A percentile compares a stretch with the other conserved stretches of the same genome.
Evolutionary conservation across 345 rosid species (phyloP).

Genomic region (Dovyalis caffra): DNA sequence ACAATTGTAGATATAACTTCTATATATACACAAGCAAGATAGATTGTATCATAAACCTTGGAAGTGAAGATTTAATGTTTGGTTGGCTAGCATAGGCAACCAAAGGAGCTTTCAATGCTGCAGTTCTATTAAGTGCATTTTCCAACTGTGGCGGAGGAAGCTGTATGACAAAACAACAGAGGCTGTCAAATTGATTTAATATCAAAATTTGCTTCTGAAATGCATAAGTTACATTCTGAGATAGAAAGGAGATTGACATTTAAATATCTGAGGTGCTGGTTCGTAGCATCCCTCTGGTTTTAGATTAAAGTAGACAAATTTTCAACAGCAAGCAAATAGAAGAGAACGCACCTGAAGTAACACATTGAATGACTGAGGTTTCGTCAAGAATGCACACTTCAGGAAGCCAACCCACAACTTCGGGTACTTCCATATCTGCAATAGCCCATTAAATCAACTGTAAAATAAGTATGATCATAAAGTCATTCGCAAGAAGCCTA

Average conservation of each 20-base stretch:
- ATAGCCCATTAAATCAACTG: constrained; percentile 18
- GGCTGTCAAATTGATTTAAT: constrained; percentile 4
- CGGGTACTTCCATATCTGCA: constrained; percentile 96
- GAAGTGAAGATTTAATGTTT: constrained; percentile 68
- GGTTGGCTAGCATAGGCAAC: constrained; percentile 84
- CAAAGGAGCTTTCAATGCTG: constrained; percentile 73
- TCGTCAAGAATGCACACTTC: constrained; percentile 79
- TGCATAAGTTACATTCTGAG: neutral
- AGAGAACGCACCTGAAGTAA: constrained; percentile 72
- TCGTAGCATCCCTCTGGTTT: neutral
- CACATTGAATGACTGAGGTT: constrained; percentile 87
- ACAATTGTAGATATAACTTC: too few relatives aligned
- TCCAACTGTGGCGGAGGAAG: constrained; percentile 91
- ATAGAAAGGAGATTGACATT: neutral
- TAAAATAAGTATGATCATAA: constrained; percentile 10
- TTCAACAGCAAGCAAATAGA: neutral
- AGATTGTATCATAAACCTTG: constrained; percentile 48
- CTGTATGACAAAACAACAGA: constrained; percentile 39
- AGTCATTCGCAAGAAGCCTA: constrained; percentile 1
- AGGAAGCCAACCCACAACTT: constrained; percentile 98
- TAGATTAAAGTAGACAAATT: neutral
- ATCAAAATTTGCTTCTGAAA: neutral
- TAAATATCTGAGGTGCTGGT: neutral
- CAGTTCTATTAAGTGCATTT: constrained; percentile 72
- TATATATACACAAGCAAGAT: neutral